phyloP scores from a whole-genome alignment of 2,329 filamentous ascomycete genomes.

The Clarireedia paspali region DNA sequence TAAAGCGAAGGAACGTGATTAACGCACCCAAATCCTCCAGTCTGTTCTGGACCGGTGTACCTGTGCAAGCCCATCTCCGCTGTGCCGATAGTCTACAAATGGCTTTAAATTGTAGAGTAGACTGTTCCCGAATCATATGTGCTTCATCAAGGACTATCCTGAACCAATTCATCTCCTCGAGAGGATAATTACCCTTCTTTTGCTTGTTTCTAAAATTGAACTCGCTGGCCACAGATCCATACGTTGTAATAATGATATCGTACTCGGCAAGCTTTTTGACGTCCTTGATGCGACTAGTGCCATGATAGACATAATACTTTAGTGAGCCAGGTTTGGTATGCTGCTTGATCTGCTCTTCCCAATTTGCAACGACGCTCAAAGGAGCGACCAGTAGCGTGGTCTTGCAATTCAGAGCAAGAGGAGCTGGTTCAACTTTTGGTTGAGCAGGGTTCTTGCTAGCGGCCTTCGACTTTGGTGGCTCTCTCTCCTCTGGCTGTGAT shows the following conservation, averaged over 20 bases:
- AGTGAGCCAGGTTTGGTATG: slow-evolving; percentile 62
- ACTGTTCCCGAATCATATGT: slow-evolving; percentile 84
- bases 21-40: slow-evolving; percentile 84
- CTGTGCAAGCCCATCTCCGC: slow-evolving; percentile 93
- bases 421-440: slow-evolving; percentile 28
- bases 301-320: slow-evolving; percentile 80
- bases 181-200: slow-evolving; percentile 53
- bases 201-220: slow-evolving; percentile 54
- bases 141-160: slow-evolving; percentile 91
- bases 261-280: slow-evolving; percentile 59
- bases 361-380: slow-evolving; percentile 85
- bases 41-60: slow-evolving; percentile 90
- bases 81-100: slow-evolving; percentile 73
- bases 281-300: slow-evolving; percentile 65
- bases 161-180: slow-evolving; percentile 83
- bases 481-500: slow-evolving; percentile 21
- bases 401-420: slow-evolving; percentile 58
- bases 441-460: slow-evolving; percentile 13
- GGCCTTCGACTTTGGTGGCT: slow-evolving; percentile 6
- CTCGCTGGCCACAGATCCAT: slow-evolving; percentile 80
- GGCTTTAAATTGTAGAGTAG: slow-evolving; percentile 74
- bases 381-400: slow-evolving; percentile 84
- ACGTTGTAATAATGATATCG: slow-evolving; percentile 88
- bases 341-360: slow-evolving; percentile 83
- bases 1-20: slow-evolving; percentile 75